Evolutionary conservation across 305 asterid genomes (phyloP).

Genomic region (Nicotiana rustica): DNA sequence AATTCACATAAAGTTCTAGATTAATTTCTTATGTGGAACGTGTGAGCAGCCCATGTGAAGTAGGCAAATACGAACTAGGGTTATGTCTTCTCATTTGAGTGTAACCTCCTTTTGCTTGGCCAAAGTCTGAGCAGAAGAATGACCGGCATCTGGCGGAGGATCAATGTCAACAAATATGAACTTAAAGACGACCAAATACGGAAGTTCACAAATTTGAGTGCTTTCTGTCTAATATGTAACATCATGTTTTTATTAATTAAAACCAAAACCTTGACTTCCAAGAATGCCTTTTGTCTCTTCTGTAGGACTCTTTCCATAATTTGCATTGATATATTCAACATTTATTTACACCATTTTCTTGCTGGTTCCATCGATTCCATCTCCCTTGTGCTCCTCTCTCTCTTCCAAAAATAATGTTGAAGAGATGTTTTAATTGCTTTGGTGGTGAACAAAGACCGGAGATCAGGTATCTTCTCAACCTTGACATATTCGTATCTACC

Average conservation of each 20-base stretch:
- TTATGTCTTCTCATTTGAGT: no score
- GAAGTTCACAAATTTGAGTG: not conserved
- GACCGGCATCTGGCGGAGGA: no score
- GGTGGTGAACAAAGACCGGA: slow-evolving; percentile 19
- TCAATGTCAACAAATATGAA: not conserved
- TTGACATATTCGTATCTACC: not conserved
- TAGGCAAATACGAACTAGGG: no score
- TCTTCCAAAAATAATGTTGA: slow-evolving; percentile 23
- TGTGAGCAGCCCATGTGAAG: no score
- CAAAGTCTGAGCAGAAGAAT: no score
- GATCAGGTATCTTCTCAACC: slow-evolving; percentile 18
- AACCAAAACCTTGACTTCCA: slow-evolving; percentile 25
- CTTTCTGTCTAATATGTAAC: not conserved
- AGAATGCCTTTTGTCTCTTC: slow-evolving; percentile 26
- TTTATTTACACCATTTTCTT: slow-evolving; percentile 15
- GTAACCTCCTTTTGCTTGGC: no score
- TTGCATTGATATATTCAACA: slow-evolving; percentile 26
- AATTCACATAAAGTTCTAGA: no score
- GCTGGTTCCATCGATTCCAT: not conserved
- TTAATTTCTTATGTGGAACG: no score
- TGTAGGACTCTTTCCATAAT: not conserved
- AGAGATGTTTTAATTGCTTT: slow-evolving; percentile 32
- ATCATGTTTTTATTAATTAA: not conserved
- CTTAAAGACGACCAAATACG: not conserved
- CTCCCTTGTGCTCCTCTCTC: not conserved